Evolutionary conservation across 1,139 yeast genomes (phyloP).

Genomic region (Candida sojae): DNA sequence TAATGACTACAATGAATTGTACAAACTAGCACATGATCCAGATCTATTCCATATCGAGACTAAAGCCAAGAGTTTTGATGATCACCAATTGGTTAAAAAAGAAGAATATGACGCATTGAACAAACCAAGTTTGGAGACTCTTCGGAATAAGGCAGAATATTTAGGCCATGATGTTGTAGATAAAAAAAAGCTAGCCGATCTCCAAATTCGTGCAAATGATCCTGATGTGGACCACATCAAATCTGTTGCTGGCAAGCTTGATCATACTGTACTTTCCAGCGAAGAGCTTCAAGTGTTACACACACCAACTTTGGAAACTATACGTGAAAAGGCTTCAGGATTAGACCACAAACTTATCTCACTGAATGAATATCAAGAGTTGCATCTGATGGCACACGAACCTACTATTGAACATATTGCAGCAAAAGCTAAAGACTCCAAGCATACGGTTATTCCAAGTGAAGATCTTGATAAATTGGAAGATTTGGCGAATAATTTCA

Average conservation of each 20-base stretch:
- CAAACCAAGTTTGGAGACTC: constrained; percentile 17
- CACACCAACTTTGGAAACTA: constrained; percentile 20
- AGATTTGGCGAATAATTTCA: constrained; percentile 22
- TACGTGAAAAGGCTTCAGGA: constrained; percentile 18
- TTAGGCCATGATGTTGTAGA: constrained; percentile 4
- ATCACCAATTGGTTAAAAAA: constrained; percentile 18
- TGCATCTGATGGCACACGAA: constrained; percentile 20
- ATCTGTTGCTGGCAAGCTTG: constrained; percentile 16
- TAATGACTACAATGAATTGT: constrained; percentile 18
- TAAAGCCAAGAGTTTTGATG: constrained; percentile 13
- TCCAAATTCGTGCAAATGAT: constrained; percentile 15
- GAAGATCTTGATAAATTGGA: constrained; percentile 16
- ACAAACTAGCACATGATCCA: constrained; percentile 13
- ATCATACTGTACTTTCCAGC: constrained; percentile 16
- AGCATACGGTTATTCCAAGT: constrained; percentile 21
- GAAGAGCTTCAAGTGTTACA: constrained; percentile 19
- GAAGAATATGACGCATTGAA: constrained; percentile 15
- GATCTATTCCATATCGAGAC: constrained; percentile 12
- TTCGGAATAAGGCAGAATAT: constrained; percentile 13
- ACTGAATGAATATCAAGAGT: constrained; percentile 13
- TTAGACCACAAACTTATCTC: constrained; percentile 16
- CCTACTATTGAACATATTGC: constrained; percentile 22
- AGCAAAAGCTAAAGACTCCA: constrained; percentile 19
- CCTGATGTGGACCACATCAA: constrained; percentile 23
- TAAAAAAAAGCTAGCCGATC: constrained; percentile 13